Percentiles rank a stretch among this genome's conserved stretches.
Evolutionary conservation across 306 rosid genomes (phyloP).

Genomic region (Gynostemma pentaphyllum): DNA sequence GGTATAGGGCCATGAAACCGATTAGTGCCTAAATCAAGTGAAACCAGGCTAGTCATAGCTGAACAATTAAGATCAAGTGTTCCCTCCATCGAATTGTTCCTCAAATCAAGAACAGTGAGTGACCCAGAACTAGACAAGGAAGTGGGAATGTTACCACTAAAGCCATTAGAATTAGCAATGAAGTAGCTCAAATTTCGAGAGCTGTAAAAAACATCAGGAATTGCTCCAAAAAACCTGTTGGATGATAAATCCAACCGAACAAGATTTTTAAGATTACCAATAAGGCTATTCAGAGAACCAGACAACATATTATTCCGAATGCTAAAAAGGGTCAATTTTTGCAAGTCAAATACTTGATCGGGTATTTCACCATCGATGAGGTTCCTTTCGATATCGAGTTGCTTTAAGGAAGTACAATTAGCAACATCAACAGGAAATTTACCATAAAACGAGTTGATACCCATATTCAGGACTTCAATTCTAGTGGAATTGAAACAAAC

Average conservation of each 20-base stretch:
- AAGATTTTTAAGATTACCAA: slow-evolving; percentile 21
- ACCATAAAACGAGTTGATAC: slow-evolving; percentile 7
- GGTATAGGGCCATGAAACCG: slow-evolving; percentile 26
- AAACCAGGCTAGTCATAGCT: slow-evolving; percentile 19
- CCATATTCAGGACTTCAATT: slow-evolving; percentile 2
- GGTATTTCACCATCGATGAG: slow-evolving; percentile 4
- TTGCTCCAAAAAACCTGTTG: slow-evolving; percentile 18
- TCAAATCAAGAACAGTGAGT: slow-evolving; percentile 9
- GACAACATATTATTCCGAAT: slow-evolving; percentile 15
- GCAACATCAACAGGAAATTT: slow-evolving; percentile 2
- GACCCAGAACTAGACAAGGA: slow-evolving; percentile 14
- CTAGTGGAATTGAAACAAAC: slow-evolving; percentile 5
- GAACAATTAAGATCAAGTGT: slow-evolving; percentile 17
- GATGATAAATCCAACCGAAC: slow-evolving; percentile 17
- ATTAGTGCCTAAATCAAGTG: slow-evolving; percentile 22
- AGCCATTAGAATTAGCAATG: slow-evolving; percentile 9
- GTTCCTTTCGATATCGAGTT: not conserved
- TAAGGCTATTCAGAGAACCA: slow-evolving; percentile 8
- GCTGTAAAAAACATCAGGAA: slow-evolving; percentile 17
- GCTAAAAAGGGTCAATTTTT: not conserved
- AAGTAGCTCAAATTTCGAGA: slow-evolving; percentile 4
- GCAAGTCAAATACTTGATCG: not conserved
- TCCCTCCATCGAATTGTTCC: slow-evolving; percentile 16
- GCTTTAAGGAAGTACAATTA: slow-evolving; percentile 1
- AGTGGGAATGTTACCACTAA: slow-evolving; percentile 15